These are phyloP conservation scores for Nothopassalora personata DNA, from an alignment of 2,329 filamentous ascomycete species.

Conservation along the genomic window DNA sequence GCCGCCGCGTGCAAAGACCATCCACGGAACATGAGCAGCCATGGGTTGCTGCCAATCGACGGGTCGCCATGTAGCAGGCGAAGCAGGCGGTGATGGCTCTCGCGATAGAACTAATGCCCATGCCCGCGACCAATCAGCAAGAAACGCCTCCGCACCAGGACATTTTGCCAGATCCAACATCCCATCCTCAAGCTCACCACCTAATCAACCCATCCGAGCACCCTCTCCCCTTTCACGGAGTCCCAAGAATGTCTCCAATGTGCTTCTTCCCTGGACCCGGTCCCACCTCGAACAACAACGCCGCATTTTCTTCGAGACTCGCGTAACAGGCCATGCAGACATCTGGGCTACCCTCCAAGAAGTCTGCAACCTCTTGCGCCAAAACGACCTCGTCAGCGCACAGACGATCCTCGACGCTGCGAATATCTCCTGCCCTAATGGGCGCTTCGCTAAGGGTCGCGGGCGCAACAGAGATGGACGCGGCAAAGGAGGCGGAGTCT, in stretches of 20 bases:
- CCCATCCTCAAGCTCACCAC: slow-evolving; percentile 1
- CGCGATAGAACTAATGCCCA: no score
- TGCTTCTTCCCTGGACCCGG: slow-evolving; percentile 58
- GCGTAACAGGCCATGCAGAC: slow-evolving; percentile 70
- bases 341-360: slow-evolving; percentile 72
- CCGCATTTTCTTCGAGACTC: slow-evolving; percentile 81
- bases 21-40: not conserved
- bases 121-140: no score
- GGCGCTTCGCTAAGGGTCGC: slow-evolving; percentile 26
- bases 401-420: slow-evolving; percentile 76
- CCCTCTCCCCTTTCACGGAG: slow-evolving; percentile 19
- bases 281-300: slow-evolving; percentile 64
- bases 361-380: slow-evolving; percentile 63
- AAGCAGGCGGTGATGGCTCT: no score
- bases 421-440: slow-evolving; percentile 48
- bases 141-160: not conserved
- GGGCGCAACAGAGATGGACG: slow-evolving; percentile 19
- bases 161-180: not conserved
- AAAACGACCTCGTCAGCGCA: slow-evolving; percentile 48
- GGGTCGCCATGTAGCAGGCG: not conserved
- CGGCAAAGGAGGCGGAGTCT: slow-evolving; percentile 33
- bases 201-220: slow-evolving; percentile 27
- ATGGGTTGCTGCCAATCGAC: slow-evolving; percentile 6
- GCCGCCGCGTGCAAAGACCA: not conserved
- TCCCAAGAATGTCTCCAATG: slow-evolving; percentile 18